These are phyloP conservation scores for Erodium trifolium DNA, from an alignment of 441 rosid genomes.

Conservation along the genomic window DNA sequence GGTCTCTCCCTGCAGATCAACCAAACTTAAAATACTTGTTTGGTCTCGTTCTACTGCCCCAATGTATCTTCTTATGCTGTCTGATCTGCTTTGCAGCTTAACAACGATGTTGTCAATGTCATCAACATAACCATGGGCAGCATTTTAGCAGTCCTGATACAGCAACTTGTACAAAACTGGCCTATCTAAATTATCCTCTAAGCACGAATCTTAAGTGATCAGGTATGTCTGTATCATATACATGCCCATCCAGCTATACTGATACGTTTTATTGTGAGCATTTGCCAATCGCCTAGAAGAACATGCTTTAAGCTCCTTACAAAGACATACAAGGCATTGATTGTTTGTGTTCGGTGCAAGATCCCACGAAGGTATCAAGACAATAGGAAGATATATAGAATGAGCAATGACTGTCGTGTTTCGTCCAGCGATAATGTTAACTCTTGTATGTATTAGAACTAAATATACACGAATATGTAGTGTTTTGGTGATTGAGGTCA, in stretches of 20 bases:
- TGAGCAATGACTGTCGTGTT: too few relatives aligned
- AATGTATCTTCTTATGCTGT: not conserved
- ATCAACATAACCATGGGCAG: slow-evolving; percentile 83
- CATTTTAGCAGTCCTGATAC: slow-evolving; percentile 64
- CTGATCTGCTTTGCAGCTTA: slow-evolving; percentile 51
- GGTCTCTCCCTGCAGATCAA: not conserved
- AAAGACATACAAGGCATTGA: not conserved
- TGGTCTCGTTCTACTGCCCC: not conserved
- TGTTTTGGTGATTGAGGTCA: too few relatives aligned
- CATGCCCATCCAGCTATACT: not conserved
- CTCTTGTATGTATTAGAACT: too few relatives aligned
- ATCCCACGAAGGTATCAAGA: too few relatives aligned
- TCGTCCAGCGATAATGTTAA: too few relatives aligned
- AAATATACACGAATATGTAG: too few relatives aligned
- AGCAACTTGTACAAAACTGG: slow-evolving; percentile 39
- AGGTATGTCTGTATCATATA: not conserved
- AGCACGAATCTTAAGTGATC: not conserved
- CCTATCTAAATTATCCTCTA: slow-evolving; percentile 12
- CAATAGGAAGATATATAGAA: too few relatives aligned
- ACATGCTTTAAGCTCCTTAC: not conserved
- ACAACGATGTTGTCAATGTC: slow-evolving; percentile 76
- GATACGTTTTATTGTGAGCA: not conserved
- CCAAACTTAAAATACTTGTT: not conserved
- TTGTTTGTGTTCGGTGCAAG: too few relatives aligned
- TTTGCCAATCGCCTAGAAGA: not conserved